These are phyloP conservation scores for Mycena olivaceomarginata DNA, from an alignment of 768 basidiomycete genomes.

Conservation along the genomic window DNA sequence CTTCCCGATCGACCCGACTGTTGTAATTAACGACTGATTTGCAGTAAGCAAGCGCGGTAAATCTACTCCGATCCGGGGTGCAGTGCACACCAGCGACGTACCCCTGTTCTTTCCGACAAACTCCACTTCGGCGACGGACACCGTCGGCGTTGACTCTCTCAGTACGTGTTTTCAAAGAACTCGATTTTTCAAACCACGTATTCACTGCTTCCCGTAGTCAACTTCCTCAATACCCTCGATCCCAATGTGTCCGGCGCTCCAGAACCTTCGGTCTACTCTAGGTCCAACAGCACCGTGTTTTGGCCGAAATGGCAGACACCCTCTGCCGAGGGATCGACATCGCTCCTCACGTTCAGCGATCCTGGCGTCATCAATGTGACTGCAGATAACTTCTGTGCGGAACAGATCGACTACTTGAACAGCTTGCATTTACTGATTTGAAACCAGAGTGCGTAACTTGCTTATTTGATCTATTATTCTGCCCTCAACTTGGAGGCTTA, in stretches of 20 bases:
- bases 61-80: conserved; percentile 37
- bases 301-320: conserved; percentile 35
- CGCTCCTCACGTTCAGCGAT: conserved; percentile 23
- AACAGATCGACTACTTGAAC: neutral
- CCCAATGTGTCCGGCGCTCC: conserved; percentile 6
- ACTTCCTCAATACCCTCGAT: conserved; percentile 34
- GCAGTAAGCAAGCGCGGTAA: conserved; percentile 35
- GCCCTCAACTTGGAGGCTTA: too few relatives aligned
- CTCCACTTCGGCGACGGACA: neutral
- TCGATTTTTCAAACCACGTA: neutral
- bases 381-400: conserved; percentile 21
- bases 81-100: conserved; percentile 42
- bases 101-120: conserved; percentile 14
- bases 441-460: too few relatives aligned
- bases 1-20: neutral
- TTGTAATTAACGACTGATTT: neutral
- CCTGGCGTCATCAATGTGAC: conserved; percentile 6
- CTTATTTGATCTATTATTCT: too few relatives aligned
- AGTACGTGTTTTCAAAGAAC: neutral
- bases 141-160: neutral
- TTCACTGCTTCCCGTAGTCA: neutral
- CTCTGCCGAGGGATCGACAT: conserved; percentile 6
- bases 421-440: conserved; percentile 21
- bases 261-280: too few relatives aligned
- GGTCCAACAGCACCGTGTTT: neutral